phyloP scores from a whole-genome alignment of 768 basidiomycete species.

The Mycena polygramma region DNA sequence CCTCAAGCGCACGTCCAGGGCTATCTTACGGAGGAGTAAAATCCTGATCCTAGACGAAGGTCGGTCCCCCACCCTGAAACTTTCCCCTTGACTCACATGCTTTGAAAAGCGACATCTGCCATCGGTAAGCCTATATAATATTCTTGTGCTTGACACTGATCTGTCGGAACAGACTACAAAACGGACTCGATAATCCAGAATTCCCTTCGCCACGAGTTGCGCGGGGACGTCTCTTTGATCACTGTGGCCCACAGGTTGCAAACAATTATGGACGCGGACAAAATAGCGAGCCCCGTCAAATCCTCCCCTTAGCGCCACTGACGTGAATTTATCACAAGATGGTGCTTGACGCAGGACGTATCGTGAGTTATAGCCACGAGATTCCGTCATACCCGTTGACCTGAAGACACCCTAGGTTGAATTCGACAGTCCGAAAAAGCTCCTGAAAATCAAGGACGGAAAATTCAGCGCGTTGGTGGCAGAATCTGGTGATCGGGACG shows the following conservation, averaged over 20 bases:
- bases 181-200: constrained; percentile 61
- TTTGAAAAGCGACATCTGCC: constrained; percentile 19
- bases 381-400: background rate
- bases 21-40: constrained; percentile 35
- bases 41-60: constrained; percentile 38
- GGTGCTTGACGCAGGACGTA: constrained; percentile 57
- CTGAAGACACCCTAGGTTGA: constrained; percentile 54
- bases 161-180: constrained; percentile 43
- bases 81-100: no score
- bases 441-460: constrained; percentile 66
- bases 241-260: constrained; percentile 34
- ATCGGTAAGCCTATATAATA: constrained; percentile 9
- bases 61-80: background rate
- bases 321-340: constrained; percentile 39
- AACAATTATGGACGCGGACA: constrained; percentile 46
- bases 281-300: constrained; percentile 39
- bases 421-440: constrained; percentile 62
- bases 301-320: background rate
- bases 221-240: constrained; percentile 27
- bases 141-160: no score
- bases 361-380: constrained; percentile 37
- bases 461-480: constrained; percentile 67
- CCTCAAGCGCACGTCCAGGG: background rate
- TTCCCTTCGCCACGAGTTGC: constrained; percentile 45
- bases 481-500: constrained; percentile 66